Conservation (phyloP, 1,284 basidiomycete species). For the Polyporus tsugae region DNA sequence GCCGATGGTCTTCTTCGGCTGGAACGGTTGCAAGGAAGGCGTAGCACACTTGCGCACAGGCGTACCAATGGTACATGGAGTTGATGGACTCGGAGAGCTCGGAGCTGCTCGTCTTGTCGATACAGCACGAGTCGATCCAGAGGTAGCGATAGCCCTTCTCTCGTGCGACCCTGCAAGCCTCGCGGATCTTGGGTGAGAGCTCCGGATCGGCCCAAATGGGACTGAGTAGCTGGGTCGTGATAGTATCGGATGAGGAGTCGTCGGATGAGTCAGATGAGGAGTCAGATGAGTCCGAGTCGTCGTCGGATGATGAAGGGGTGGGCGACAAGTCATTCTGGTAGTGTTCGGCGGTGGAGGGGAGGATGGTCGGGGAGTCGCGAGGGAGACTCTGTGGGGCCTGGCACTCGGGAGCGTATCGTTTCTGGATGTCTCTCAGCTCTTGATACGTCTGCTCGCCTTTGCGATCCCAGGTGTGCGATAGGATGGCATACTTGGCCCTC, state of each 20-base stretch:
- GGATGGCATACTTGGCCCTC: background rate
- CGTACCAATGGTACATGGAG: background rate
- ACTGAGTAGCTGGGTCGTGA: background rate
- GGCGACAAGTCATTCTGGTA: no score
- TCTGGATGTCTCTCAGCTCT: background rate
- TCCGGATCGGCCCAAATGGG: background rate
- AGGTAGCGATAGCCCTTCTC: background rate
- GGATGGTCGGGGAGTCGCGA: background rate
- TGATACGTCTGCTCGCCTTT: background rate
- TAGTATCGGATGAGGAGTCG: no score
- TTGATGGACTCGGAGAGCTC: background rate
- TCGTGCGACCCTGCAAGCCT: background rate
- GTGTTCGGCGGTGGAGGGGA: no score
- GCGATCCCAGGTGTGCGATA: background rate
- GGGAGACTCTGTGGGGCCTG: background rate
- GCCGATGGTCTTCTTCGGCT: background rate
- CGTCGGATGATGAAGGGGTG: no score
- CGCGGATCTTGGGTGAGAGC: background rate
- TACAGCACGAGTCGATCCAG: conserved; percentile 3
- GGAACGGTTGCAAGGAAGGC: background rate
- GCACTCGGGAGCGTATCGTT: background rate
- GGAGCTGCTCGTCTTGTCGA: conserved; percentile 2
- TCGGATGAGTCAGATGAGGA: no score
- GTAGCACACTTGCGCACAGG: background rate
- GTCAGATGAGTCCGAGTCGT: no score